Evolutionary conservation across 805 yeast species (phyloP).

Genomic region (Starmerella gropengiesseri): DNA sequence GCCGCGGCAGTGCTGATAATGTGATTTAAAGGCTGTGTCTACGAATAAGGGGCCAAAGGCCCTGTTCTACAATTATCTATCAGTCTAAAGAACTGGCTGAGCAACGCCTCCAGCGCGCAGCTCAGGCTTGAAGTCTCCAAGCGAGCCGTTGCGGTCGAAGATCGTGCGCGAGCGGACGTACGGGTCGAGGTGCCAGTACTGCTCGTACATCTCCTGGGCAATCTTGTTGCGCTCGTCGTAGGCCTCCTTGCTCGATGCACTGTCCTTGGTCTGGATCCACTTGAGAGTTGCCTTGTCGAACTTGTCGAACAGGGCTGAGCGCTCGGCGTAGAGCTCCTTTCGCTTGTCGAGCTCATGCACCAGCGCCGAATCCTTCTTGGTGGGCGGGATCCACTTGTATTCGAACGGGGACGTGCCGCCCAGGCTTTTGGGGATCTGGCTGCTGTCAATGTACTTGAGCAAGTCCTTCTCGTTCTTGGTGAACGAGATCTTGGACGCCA

Average conservation of each 20-base stretch:
- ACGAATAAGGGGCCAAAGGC: no score
- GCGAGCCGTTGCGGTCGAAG: slow-evolving; percentile 64
- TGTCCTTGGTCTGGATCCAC: slow-evolving; percentile 54
- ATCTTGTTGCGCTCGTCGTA: slow-evolving; percentile 42
- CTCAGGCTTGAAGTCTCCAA: slow-evolving; percentile 34
- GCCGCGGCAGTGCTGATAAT: no score
- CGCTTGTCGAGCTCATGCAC: slow-evolving; percentile 38
- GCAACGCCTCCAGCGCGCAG: slow-evolving; percentile 21
- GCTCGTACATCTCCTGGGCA: slow-evolving; percentile 44
- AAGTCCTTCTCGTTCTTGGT: slow-evolving; percentile 63
- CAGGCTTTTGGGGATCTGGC: slow-evolving; percentile 53
- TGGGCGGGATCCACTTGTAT: slow-evolving; percentile 52
- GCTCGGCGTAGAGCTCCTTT: slow-evolving; percentile 38
- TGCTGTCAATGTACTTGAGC: slow-evolving; percentile 45
- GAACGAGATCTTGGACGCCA: slow-evolving; percentile 80
- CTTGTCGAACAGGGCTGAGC: slow-evolving; percentile 42
- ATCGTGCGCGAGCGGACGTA: slow-evolving; percentile 68
- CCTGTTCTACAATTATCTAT: neutral
- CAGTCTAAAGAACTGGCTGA: slow-evolving; percentile 20
- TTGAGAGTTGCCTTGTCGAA: slow-evolving; percentile 55
- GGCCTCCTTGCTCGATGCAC: slow-evolving; percentile 35
- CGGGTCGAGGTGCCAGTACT: slow-evolving; percentile 65
- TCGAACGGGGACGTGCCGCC: slow-evolving; percentile 63
- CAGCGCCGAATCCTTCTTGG: slow-evolving; percentile 43
- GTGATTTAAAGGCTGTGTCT: no score